Base-by-base conservation (phyloP, 352 stramenopile genomes). In the Stramenopiles sp. region DNA sequence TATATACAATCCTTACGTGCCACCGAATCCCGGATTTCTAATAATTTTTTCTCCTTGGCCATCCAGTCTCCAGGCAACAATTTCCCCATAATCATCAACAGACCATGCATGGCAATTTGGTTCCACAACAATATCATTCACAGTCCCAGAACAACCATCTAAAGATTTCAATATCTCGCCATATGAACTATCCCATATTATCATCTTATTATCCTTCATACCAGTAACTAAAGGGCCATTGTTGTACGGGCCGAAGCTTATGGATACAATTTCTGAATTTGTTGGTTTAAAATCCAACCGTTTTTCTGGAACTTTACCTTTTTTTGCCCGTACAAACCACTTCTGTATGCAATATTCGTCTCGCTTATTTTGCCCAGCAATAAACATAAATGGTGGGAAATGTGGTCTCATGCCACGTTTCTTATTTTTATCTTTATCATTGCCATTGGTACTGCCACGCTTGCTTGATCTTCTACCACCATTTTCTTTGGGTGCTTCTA, bases 371-470 rank as follows among this genome's bases (percentile, higher is more conserved):
- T 76, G 30, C 4, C 65, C 65, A 76, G 65, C 65, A 13, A 76
- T 20, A 76, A 76, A 76, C 65, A 76, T 33, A 76, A 76, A 76
- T 13, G 65, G 65, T 31, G 65, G 65, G 7, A 76, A 76, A 33
- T 76, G 30, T 33, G 65, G 65, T 1, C 65, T 4, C 65, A 76
- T 76, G 30, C 65, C 65, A 13, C 65, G 4, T 13, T 33, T 31
- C 13, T 76, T 76, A 31, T 13, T 20, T 33, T 76, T 33, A 33
- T 76, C 53, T 27, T 69, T 69, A 27, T 69, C 53, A 20, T 69
- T 69, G n/a, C n/a, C 38, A 13, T 53, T 13, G 4, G 38, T 13
- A 53, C 38, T 53, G 4, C 13, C 13, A 4, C 30, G 30, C 65
- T 13, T 4, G 30, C 4, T 20, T 33, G 65, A 76, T 20, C 4